phyloP scores from a whole-genome alignment of 2,329 filamentous ascomycete species.

The Nemania diffusa region DNA sequence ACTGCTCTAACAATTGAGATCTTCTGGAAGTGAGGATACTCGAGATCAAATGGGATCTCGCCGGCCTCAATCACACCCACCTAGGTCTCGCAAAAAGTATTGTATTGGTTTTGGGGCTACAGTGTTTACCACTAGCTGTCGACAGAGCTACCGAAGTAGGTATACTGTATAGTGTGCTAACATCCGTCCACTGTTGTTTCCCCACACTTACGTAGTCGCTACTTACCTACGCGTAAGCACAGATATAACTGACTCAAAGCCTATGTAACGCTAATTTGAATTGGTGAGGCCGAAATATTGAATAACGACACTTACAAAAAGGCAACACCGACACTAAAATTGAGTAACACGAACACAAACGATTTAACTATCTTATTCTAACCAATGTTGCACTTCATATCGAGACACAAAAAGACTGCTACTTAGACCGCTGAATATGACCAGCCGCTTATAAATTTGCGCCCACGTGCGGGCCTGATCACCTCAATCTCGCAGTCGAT shows the following conservation, averaged over 20 bases:
- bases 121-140: too few relatives aligned
- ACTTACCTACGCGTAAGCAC: too few relatives aligned
- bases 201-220: too few relatives aligned
- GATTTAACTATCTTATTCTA: background rate
- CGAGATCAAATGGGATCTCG: too few relatives aligned
- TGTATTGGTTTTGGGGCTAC: too few relatives aligned
- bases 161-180: too few relatives aligned
- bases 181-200: too few relatives aligned
- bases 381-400: background rate
- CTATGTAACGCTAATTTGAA: background rate
- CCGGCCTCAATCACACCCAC: too few relatives aligned
- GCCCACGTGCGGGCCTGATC: constrained; percentile 34
- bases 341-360: background rate
- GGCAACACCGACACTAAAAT: background rate
- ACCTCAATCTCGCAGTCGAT: constrained; percentile 41
- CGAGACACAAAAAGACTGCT: background rate
- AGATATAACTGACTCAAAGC: background rate
- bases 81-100: too few relatives aligned
- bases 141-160: too few relatives aligned
- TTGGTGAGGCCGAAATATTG: background rate
- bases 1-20: too few relatives aligned
- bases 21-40: too few relatives aligned
- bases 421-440: background rate
- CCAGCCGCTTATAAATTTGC: background rate
- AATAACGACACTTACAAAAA: background rate